Base-by-base conservation (phyloP, 495 filamentous ascomycete species). In the Collariella sp. region DNA sequence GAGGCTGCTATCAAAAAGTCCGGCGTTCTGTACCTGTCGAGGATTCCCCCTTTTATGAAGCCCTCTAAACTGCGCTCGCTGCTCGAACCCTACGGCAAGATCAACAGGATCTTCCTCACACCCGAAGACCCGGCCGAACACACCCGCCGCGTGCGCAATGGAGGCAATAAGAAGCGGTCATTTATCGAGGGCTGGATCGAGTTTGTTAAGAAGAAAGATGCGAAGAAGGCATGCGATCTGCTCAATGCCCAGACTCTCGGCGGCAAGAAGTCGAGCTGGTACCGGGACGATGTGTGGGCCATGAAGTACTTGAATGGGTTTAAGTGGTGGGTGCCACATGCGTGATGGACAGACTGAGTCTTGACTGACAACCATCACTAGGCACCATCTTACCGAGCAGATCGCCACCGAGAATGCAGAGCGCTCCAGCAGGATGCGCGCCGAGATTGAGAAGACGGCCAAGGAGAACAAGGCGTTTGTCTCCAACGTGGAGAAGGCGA, bases 151-250 rank as follows among this genome's bases (percentile, higher is more conserved):
- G 68, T 87, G 7, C 74, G 76, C 23, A 76, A 72, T 36, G 85
- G 87, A n/a, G 85, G 87, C 22, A 96, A 95, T 68, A 93, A 91
- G 69, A 91, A 95, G 64, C 82, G 86, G 54, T 81, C 76, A 15
- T 98, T 86, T 69, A 83, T 82, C 6, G 94, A 97, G 64, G 93
- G 93, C 2, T 98, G 93, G 93, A 82, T 97, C 16, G 93, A 98
- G 62, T 96, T 95, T 61, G 67, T 79, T 20, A 55, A 55, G 26
- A 69, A 67, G 49, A 66, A 64, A 47, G 84, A 87, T 36, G 94
- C 93, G 3, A 94, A 94, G 64, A 68, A 83, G 10, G 87, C 79
- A 6, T 89, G 85, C n/a, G 90, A 95, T 62, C 79, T 86, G 2
- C 68, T 97, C 33, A 97, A 97, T 68, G 84, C 87, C 24, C 75